Conservation (phyloP, 1,139 yeast species). For the Hanseniaspora gamundiae region DNA sequence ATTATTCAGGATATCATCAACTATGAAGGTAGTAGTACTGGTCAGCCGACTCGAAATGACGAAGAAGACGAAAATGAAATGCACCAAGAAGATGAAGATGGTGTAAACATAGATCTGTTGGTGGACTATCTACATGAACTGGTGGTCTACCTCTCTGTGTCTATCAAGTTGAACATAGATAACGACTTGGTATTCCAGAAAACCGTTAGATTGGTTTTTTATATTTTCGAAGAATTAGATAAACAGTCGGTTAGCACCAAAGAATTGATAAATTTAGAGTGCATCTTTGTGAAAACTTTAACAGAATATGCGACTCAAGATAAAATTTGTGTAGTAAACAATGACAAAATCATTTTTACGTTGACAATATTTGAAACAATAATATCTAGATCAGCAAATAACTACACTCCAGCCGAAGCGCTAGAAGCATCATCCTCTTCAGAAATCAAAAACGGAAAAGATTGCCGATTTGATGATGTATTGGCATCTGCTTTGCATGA, state of each 20-base stretch:
- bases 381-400: not conserved
- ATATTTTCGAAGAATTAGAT: not conserved
- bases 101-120: not conserved
- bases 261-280: not conserved
- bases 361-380: not conserved
- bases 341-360: not conserved
- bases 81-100: not conserved
- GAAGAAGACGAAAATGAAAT: not conserved
- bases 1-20: not conserved
- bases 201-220: not conserved
- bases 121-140: not conserved
- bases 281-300: not conserved
- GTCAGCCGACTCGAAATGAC: not conserved
- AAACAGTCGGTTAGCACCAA: not conserved
- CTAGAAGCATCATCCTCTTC: too few species aligned
- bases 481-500: not conserved
- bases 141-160: not conserved
- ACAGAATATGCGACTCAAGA: not conserved
- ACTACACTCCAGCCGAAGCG: too few species aligned
- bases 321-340: not conserved
- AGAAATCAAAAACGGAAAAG: not conserved
- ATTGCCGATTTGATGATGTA: not conserved
- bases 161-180: not conserved
- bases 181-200: not conserved
- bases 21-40: not conserved